phyloP scores from a whole-genome alignment of 1,284 basidiomycete species.

The Wallemia mellicola region DNA sequence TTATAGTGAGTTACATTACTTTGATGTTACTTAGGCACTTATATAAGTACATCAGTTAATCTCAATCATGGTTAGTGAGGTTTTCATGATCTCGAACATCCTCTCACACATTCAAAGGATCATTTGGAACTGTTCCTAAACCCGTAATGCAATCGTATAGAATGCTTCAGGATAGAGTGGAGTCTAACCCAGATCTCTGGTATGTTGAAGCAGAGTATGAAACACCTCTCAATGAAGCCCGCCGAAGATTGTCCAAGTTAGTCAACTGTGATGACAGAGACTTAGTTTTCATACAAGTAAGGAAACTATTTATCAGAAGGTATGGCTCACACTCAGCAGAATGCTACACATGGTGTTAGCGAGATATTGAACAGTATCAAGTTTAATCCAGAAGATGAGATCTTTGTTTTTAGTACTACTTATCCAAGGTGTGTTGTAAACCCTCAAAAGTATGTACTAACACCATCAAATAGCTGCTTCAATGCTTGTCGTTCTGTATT shows the following conservation, averaged over 20 bases:
- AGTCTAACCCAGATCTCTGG: slow-evolving; percentile 27
- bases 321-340: slow-evolving; percentile 18
- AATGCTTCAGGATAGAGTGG: slow-evolving; percentile 21
- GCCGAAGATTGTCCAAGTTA: slow-evolving; percentile 26
- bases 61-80: slow-evolving; percentile 27
- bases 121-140: slow-evolving; percentile 33
- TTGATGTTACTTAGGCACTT: background rate
- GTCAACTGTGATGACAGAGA: slow-evolving; percentile 31
- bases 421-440: background rate
- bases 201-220: slow-evolving; percentile 1
- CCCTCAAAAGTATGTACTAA: background rate
- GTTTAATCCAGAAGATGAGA: slow-evolving; percentile 21
- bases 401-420: background rate
- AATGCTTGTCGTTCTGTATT: background rate
- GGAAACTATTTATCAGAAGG: too few species aligned
- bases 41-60: slow-evolving; percentile 18
- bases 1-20: background rate
- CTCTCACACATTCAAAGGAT: slow-evolving; percentile 18
- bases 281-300: slow-evolving; percentile 24
- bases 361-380: slow-evolving; percentile 32
- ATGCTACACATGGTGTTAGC: slow-evolving; percentile 34
- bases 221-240: slow-evolving; percentile 6
- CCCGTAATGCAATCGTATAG: slow-evolving; percentile 27
- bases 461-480: slow-evolving; percentile 24
- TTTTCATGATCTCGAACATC: background rate